A percentile compares a stretch with the other conserved stretches of the same genome.
Conservation (phyloP, 768 basidiomycete species). For the Mycena belliarum region DNA sequence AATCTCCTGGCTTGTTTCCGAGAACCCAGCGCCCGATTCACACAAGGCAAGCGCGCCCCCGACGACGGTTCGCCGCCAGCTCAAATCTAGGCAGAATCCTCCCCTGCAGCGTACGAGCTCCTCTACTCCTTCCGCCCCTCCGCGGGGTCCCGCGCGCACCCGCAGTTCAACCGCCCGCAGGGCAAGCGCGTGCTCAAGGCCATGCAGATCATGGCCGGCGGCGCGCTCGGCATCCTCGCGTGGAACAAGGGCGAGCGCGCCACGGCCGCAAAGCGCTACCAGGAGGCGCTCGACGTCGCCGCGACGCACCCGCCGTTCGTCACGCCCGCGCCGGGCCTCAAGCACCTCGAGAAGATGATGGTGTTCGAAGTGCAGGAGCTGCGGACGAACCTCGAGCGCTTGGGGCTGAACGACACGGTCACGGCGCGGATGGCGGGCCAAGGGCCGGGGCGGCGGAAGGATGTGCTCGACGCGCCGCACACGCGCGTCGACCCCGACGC, state of each 20-base stretch:
- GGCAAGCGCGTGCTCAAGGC: constrained; percentile 32
- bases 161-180: constrained; percentile 23
- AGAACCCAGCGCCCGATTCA: not conserved
- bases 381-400: constrained; percentile 26
- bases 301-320: constrained; percentile 26
- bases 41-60: constrained; percentile 1
- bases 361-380: constrained; percentile 23
- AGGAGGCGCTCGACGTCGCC: constrained; percentile 32
- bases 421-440: constrained; percentile 20
- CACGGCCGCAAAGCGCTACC: constrained; percentile 34
- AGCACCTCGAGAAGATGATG: constrained; percentile 27
- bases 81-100: constrained; percentile 16
- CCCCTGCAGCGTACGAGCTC: constrained; percentile 34
- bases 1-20: constrained; percentile 33
- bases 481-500: constrained; percentile 25
- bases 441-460: constrained; percentile 23
- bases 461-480: constrained; percentile 24
- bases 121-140: constrained; percentile 29
- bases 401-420: constrained; percentile 27
- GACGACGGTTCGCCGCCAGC: no score
- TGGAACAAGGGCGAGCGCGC: constrained; percentile 34
- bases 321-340: constrained; percentile 10
- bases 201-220: constrained; percentile 31
- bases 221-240: constrained; percentile 33
- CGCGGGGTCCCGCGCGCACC: constrained; percentile 14